Conservation (phyloP, 148 eudicot genomes). For the Rhododendron ovatum region DNA sequence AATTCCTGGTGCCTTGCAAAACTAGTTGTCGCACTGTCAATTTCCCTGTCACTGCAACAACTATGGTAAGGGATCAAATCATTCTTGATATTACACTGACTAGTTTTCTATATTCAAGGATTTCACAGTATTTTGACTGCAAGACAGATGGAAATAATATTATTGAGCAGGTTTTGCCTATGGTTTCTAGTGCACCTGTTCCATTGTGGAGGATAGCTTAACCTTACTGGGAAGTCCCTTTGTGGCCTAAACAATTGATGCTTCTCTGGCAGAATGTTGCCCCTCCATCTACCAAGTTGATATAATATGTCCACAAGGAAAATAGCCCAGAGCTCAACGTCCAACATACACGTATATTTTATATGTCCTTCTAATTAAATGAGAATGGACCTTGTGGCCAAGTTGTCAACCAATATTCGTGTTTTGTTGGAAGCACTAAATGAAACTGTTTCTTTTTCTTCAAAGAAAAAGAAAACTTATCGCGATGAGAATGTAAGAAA, state of each 20-base stretch:
- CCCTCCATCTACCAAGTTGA: background rate
- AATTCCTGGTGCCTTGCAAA: background rate
- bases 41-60: background rate
- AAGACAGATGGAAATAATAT: background rate
- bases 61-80: background rate
- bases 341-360: background rate
- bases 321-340: background rate
- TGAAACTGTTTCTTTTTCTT: no score
- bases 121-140: background rate
- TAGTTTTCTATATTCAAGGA: background rate
- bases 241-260: background rate
- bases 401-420: background rate
- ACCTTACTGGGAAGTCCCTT: background rate
- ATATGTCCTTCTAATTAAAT: background rate
- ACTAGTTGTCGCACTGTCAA: background rate
- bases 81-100: background rate
- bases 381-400: constrained; percentile 3
- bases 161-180: background rate
- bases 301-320: background rate
- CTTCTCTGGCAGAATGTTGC: background rate
- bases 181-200: background rate
- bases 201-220: background rate
- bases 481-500: background rate
- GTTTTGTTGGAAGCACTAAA: background rate
- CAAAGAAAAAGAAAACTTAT: no score